Base-by-base conservation (phyloP, 768 basidiomycete genomes). In the Coprinopsis cinerea region DNA sequence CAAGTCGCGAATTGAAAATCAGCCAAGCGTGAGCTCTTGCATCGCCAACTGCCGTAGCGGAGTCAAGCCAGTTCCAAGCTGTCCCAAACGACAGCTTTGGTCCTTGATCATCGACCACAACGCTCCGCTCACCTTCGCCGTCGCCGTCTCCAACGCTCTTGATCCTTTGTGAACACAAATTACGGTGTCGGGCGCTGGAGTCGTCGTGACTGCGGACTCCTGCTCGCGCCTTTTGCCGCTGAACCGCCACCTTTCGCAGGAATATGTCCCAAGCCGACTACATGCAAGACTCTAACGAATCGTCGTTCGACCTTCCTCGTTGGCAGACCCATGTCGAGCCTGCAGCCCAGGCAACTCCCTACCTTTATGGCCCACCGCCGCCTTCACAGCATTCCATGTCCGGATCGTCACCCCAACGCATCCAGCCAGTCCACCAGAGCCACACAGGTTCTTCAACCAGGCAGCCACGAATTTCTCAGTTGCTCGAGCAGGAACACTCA, bases 251-350 rank as follows among this genome's bases (percentile, higher is more conserved):
- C 24, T 43, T 45, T 53, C 61, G 54, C 28, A 59, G 58, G 64
- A 65, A 60, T 67, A 85, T 86, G 83, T 84, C 83, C 61, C 82
- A 85, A 78, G 76, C 82, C 64, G 82, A 85, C 52, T 85, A 82
- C 78, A 85, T 87, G 74, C 73, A 76, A 70, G 80, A 79, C 72
- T 67, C 81, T 61, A 85, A 87, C 82, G 85, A 88, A 73, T 81
- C 79, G n/a, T n/a, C n/a, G 70, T 90, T 87, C 70, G 86, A 88
- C 69, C 59, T 97, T 78, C 76, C 82, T 75, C 58, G 78, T 79
- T 80, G 78, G 85, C 82, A 68, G 73, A 55, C 82, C 74, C 65
- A 74, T 81, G 57, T 73, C 67, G 61, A 92, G 77, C 81, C 0
- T 82, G 83, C 67, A 71, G 81, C 69, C 30, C 79, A 64, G 35